phyloP scores from a whole-genome alignment of 2,329 filamentous ascomycete genomes.

The Alternaria arborescens region DNA sequence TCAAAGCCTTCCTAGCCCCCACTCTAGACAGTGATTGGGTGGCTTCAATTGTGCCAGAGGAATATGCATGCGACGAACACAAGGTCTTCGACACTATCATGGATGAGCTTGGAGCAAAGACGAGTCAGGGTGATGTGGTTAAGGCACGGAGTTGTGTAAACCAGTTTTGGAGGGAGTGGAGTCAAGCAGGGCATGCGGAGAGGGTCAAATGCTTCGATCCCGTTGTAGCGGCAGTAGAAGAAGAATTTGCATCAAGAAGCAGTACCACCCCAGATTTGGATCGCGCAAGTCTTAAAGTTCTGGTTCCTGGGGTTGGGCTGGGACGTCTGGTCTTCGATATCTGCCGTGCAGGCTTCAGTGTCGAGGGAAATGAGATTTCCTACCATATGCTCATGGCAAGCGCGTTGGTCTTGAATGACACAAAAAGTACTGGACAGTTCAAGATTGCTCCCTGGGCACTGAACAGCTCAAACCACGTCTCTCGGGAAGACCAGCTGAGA shows the following conservation, averaged over 20 bases:
- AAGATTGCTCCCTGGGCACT: conserved; percentile 86
- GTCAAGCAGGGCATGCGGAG: conserved; percentile 76
- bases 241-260: conserved; percentile 23
- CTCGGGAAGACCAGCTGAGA: conserved; percentile 76
- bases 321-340: conserved; percentile 91
- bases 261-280: conserved; percentile 50
- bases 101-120: conserved; percentile 72
- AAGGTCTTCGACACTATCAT: conserved; percentile 58
- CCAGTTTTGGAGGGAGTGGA: conserved; percentile 97
- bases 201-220: conserved; percentile 79
- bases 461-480: conserved; percentile 85
- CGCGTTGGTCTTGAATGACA: conserved; percentile 76
- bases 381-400: conserved; percentile 96
- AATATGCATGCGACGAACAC: conserved; percentile 40
- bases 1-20: conserved; percentile 46
- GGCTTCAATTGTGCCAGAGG: conserved; percentile 41
- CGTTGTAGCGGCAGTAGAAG: conserved; percentile 69
- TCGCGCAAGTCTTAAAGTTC: conserved; percentile 65
- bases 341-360: conserved; percentile 73
- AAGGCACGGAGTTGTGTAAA: conserved; percentile 92
- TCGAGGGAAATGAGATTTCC: conserved; percentile 92
- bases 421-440: conserved; percentile 67
- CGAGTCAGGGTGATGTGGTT: conserved; percentile 79
- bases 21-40: conserved; percentile 46
- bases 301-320: conserved; percentile 90